Evolutionary conservation across 257 asterid genomes (phyloP), one percentile per base, ranked within the genome.

Genomic region (Ophiorrhiza pumila): DNA sequence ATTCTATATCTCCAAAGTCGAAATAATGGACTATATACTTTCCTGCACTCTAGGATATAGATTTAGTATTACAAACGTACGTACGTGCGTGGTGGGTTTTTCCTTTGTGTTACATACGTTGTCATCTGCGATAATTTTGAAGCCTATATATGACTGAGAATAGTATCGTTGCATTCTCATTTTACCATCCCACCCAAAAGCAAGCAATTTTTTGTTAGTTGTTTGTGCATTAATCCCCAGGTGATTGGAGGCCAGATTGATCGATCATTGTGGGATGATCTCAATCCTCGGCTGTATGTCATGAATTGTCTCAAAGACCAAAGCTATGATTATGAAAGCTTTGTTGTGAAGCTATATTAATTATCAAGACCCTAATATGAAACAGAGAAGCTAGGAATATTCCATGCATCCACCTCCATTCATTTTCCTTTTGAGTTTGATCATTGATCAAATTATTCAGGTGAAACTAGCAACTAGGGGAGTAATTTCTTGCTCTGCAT

Each of bases 181-280:
- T n/a, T 58, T 71, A 31, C 34, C 58, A 18, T 20, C 20, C 22
- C 59, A 58, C 68, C 47, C 45, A 8, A 11, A 12, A 20, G 32
- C 56, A 18, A 17, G 29, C 45, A 27, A 35, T 41, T 59, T 45
- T 46, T 11, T 7, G 69, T 42, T 46, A 59, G 45, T 60, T 4
- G 14, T 58, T 29, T 25, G 18, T 25, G 2, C 64, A 58, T 7
- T 68, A 15, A 69, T 37, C 63, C 76, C 64, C 70, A 62, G 61
- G 63, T 73, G 77, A 50, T 37, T 49, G 64, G 65, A 63, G 77
- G 31, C n/a, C n/a, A n/a, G n/a, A n/a, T n/a, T n/a, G n/a, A n/a
- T n/a, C n/a, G n/a, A n/a, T n/a, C n/a, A 46, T 72, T 29, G 27
- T 7, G 61, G 43, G 45, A 31, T 64, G 45, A 31, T 64, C 69